Conservation (phyloP, 305 asterid genomes). For the Salvia sclarea region DNA sequence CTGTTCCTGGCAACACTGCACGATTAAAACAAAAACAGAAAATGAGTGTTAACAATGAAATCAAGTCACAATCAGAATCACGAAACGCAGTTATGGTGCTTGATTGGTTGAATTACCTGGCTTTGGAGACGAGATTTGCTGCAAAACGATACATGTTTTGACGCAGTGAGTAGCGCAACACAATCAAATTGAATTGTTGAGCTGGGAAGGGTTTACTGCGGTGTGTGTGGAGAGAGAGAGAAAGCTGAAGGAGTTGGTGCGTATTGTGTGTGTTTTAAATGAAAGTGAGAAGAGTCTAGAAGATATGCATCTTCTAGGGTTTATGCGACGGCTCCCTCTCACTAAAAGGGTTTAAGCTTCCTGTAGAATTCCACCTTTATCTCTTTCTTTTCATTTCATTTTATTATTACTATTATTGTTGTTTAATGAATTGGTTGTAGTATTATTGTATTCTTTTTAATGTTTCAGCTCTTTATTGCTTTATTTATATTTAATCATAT, state of each 20-base stretch:
- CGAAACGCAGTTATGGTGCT: neutral
- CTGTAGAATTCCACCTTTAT: neutral
- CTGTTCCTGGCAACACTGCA: conserved; percentile 57
- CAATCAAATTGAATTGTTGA: neutral
- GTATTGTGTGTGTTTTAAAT: conserved; percentile 9
- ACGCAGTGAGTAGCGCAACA: neutral
- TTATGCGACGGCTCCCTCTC: conserved; percentile 33
- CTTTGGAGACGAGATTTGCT: conserved; percentile 74
- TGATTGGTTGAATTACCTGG: conserved; percentile 45
- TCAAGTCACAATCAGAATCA: neutral
- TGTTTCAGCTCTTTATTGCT: neutral
- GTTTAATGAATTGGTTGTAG: too few relatives aligned
- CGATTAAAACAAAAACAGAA: neutral
- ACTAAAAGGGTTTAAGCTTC: conserved; percentile 35
- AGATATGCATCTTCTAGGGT: conserved; percentile 41
- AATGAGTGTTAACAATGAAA: conserved; percentile 11
- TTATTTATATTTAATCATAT: too few relatives aligned
- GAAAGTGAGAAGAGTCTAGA: conserved; percentile 45
- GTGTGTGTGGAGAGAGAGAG: neutral
- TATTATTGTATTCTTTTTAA: neutral
- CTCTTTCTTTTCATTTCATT: neutral
- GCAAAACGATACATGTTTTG: conserved; percentile 64
- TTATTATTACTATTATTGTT: neutral
- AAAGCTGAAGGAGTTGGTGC: neutral
- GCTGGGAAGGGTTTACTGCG: neutral